These are phyloP conservation scores for Clathrus columnatus DNA, from an alignment of 768 basidiomycete genomes.

Conservation along the genomic window DNA sequence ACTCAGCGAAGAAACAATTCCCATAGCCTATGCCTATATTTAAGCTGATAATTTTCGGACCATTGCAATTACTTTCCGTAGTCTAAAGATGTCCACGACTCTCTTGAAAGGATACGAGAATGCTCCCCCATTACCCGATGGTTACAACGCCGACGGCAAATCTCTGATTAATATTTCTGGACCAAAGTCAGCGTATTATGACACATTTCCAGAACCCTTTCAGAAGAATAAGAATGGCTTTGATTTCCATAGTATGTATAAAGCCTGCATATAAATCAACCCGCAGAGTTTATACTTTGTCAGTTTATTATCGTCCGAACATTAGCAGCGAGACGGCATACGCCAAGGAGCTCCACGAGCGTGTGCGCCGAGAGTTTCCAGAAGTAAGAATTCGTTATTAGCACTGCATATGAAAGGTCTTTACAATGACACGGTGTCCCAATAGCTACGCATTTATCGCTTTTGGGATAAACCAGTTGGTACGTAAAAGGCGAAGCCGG, in stretches of 20 bases:
- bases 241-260: slow-evolving; percentile 58
- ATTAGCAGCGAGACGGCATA: slow-evolving; percentile 35
- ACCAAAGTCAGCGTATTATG: slow-evolving; percentile 42
- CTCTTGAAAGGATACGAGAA: slow-evolving; percentile 32
- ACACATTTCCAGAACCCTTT: slow-evolving; percentile 48
- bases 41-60: too few species aligned
- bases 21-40: not conserved
- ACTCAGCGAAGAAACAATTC: not conserved
- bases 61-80: not conserved
- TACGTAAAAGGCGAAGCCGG: slow-evolving; percentile 21
- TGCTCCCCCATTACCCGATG: slow-evolving; percentile 34
- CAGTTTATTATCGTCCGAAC: slow-evolving; percentile 56
- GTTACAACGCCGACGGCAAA: slow-evolving; percentile 46
- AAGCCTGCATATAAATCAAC: not conserved
- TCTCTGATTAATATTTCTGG: slow-evolving; percentile 42
- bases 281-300: not conserved
- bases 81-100: slow-evolving; percentile 7
- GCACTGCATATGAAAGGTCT: not conserved
- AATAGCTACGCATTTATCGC: slow-evolving; percentile 49
- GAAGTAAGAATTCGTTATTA: slow-evolving; percentile 33
- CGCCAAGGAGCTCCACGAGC: slow-evolving; percentile 49
- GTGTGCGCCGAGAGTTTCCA: slow-evolving; percentile 56
- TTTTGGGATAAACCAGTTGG: slow-evolving; percentile 59
- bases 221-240: slow-evolving; percentile 48
- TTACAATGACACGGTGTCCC: not conserved